Evolutionary conservation across 1,284 basidiomycete species (phyloP), one percentile per base, ranked within the genome.

Genomic region (Microbotryum lychnidis-dioicae): DNA sequence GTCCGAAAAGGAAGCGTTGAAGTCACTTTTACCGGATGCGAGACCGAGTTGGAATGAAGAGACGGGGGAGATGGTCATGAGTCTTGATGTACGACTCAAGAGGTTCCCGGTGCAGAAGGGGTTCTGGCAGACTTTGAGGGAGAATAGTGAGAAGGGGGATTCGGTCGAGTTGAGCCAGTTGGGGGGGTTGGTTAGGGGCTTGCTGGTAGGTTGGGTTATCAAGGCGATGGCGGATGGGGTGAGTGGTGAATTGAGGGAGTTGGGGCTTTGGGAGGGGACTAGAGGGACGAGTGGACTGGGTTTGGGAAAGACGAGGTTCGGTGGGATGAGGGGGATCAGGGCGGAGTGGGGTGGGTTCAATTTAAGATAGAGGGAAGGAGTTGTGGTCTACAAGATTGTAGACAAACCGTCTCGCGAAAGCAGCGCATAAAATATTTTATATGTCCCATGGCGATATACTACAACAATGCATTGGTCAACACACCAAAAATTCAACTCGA

Each of bases 81-180:
- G 62, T 12, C 58, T 73, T n/a, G 73, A 73, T 48, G 70, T 72
- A 9, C 60, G 64, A 2, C 63, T 72, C n/a, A 68, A 69, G 55
- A 63, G 67, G 5, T 72, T 71, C 63, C 71, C 71, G 1, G 50
- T 57, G 0, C 66, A 72, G 14, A 70, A 70, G 58, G 53, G 50
- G 14, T 67, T 71, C 53, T 66, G 65, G 65, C 57, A 67, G 46
- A 57, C 56, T 20, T n/a, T 67, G n/a, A 44, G 33, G 56, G 67
- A 69, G 18, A 63, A 61, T 16, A 65, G 58, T 9, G 50, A 61
- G 5, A 61, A 64, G 3, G 71, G 71, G 37, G 71, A 72, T 56
- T 58, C 69, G 18, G 68, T 72, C 37, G 60, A 61, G 12, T 12
- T 54, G 5, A 27, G 55, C 23, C 23, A 46, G 4, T 10, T 67